Percentiles rank a stretch among this genome's conserved stretches.
Conservation (phyloP, 805 yeast genomes). For the Kregervanrija pseudodelftensis region DNA sequence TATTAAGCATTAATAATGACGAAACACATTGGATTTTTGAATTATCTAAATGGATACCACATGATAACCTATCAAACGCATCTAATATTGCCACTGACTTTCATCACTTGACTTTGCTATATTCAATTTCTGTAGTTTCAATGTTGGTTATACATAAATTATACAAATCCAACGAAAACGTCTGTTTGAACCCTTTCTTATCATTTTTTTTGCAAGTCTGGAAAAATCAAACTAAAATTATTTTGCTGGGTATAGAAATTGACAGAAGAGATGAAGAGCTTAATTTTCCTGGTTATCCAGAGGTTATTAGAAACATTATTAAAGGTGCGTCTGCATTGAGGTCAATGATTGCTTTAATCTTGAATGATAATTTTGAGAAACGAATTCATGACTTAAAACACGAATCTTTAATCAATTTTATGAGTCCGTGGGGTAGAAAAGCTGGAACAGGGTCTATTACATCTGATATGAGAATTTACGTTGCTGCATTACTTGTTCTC, state of each 20-base stretch:
- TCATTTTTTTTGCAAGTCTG: conserved; percentile 52
- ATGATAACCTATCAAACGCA: conserved; percentile 18
- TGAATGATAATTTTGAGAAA: conserved; percentile 40
- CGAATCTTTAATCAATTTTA: conserved; percentile 50
- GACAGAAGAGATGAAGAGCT: conserved; percentile 44
- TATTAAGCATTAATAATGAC: conserved; percentile 36
- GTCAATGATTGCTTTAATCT: conserved; percentile 50
- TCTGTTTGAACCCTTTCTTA: conserved; percentile 55
- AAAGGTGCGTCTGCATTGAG: conserved; percentile 62
- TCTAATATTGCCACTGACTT: conserved; percentile 21
- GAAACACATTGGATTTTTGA: conserved; percentile 27
- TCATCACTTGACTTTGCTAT: conserved; percentile 37
- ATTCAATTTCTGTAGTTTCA: conserved; percentile 36
- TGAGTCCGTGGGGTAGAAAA: conserved; percentile 62
- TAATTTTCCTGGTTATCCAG: conserved; percentile 35
- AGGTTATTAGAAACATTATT: conserved; percentile 39
- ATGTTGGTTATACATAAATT: conserved; percentile 39
- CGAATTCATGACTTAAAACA: conserved; percentile 51
- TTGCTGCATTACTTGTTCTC: conserved; percentile 46
- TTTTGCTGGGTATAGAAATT: conserved; percentile 53
- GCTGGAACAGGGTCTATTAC: conserved; percentile 52
- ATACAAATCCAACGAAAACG: conserved; percentile 30
- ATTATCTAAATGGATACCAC: conserved; percentile 33
- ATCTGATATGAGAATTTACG: conserved; percentile 51
- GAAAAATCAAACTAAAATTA: conserved; percentile 57